Conservation (phyloP, 441 rosid species). For the Pelargonium citronellum region DNA sequence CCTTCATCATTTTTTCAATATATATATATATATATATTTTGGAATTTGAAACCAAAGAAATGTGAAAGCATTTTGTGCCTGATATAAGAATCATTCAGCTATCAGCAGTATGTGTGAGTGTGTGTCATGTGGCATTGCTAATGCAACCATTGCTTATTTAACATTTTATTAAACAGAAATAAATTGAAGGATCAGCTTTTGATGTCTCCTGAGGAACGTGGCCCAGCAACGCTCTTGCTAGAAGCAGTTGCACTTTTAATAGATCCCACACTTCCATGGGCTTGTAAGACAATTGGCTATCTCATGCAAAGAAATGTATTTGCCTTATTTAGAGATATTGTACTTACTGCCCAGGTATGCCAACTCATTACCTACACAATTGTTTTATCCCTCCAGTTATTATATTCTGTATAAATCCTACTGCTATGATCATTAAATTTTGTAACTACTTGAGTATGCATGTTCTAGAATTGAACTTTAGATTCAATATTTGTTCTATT, state of each 20-base stretch:
- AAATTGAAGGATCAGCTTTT: conserved; percentile 56
- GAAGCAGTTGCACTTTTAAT: conserved; percentile 58
- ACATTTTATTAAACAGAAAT: conserved; percentile 41
- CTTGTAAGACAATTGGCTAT: conserved; percentile 61
- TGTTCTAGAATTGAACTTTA: background rate
- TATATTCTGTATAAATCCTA: background rate
- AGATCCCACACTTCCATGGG: conserved; percentile 88
- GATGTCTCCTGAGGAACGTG: conserved; percentile 37
- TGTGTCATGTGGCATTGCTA: too few species aligned
- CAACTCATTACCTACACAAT: conserved; percentile 10
- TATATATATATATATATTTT: too few species aligned
- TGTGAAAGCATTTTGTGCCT: too few species aligned
- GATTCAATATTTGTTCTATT: conserved; percentile 2
- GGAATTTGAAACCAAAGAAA: too few species aligned
- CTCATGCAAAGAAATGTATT: conserved; percentile 57
- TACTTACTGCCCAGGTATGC: conserved; percentile 57
- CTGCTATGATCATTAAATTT: background rate
- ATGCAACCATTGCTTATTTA: conserved; percentile 26
- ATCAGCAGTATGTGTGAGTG: too few species aligned
- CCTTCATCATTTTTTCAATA: too few species aligned
- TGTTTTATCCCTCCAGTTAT: conserved; percentile 2
- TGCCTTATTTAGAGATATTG: conserved; percentile 56
- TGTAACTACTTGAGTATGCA: background rate
- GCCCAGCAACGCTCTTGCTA: conserved; percentile 51
- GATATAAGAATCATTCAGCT: too few species aligned